Evolutionary conservation across 192 early-diverging fungal species (phyloP).

Genomic region (Coemansia sp.): DNA sequence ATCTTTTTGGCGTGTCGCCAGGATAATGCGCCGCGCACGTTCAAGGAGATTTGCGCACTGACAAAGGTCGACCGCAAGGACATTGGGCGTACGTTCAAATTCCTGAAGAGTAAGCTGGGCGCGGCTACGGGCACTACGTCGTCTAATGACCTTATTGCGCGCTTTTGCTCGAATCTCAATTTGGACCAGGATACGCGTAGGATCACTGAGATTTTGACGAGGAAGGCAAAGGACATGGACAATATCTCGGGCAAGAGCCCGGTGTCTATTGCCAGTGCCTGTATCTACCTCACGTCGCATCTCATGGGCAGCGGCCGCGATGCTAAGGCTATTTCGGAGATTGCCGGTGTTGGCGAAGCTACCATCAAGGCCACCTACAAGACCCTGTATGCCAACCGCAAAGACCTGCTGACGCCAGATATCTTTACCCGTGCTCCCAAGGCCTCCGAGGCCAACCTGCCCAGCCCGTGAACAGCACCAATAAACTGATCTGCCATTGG

Average conservation of each 20-base stretch:
- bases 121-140: constrained; percentile 63
- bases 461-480: constrained; percentile 6
- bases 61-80: constrained; percentile 94
- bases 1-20: constrained; percentile 92
- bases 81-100: constrained; percentile 75
- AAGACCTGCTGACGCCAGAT: constrained; percentile 53
- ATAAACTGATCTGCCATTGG: not conserved
- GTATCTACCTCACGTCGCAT: constrained; percentile 82
- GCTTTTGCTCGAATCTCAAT: constrained; percentile 80
- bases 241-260: constrained; percentile 91
- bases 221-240: constrained; percentile 76
- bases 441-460: constrained; percentile 25
- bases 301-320: constrained; percentile 64
- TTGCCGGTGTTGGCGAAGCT: constrained; percentile 88
- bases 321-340: constrained; percentile 76
- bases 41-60: constrained; percentile 88
- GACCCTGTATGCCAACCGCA: constrained; percentile 60
- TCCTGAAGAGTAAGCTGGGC: constrained; percentile 56
- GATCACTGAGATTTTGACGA: constrained; percentile 69
- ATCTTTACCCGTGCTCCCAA: constrained; percentile 26
- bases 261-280: constrained; percentile 89
- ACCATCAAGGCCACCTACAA: constrained; percentile 89
- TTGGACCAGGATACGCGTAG: constrained; percentile 68
- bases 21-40: constrained; percentile 81
- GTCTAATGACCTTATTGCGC: constrained; percentile 73